Base-by-base conservation (phyloP, 2,329 filamentous ascomycete genomes). In the Penicillium sumatraense region DNA sequence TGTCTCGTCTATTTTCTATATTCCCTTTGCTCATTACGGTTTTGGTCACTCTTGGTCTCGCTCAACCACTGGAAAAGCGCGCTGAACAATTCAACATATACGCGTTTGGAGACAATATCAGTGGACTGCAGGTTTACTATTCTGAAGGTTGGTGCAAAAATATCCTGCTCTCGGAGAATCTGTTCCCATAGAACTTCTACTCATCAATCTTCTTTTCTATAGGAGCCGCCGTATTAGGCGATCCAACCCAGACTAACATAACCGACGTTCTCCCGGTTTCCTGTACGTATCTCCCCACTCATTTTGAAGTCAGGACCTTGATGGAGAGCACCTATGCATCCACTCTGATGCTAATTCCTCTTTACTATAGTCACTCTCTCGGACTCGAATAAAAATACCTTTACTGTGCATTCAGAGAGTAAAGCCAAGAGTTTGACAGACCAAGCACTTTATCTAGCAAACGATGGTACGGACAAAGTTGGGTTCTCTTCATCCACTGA, bases 51-150 rank as follows among this genome's bases (percentile, higher is more conserved):
- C 8, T 51, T 18, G 54, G 59, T 31, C 51, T 46, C 26, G 49
- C 57, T 3, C 36, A 42, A 2, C 57, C 57, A 18, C 38, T 58
- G 7, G 33, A 54, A 14, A 33, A 38, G n/a, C 54, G 59, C 18
- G 47, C 45, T 21, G 21, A 18, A 6, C n/a, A 42, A 5, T 60
- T 61, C 40, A 48, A 40, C 29, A 40, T 61, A 3, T 61, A 61
- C 35, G 59, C 57, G 1, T 61, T 55, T 23, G 57, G 59, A 10
- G 24, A 53, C 7, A 47, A 27, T 14, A 61, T 61, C 18, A 58
- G 57, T 20, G 59, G 59, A 33, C 47, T 61, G 23, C 57, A 54
- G 13, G 20, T 61, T 2, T 58, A 49, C 50, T 60, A 54, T 35
- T 52, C 16, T 5, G 40, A 60, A 16, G 59, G 59, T 61, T 46